A percentile compares a stretch with the other conserved stretches of the same genome.
Evolutionary conservation across 73 alveolate genomes (phyloP).

Genomic region (Blepharisma japonicum): DNA sequence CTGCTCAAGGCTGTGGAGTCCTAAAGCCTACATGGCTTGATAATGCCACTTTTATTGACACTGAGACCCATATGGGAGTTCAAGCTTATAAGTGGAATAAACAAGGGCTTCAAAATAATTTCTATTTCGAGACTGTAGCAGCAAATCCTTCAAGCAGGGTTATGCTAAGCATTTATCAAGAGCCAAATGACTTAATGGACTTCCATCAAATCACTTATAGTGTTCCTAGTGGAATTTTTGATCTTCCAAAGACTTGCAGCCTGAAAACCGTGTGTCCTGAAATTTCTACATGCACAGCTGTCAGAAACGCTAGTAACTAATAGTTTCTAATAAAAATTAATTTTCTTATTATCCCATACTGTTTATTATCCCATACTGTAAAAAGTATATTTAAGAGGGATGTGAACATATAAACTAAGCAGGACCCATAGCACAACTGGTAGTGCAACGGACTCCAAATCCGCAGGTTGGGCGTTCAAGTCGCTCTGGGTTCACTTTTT

Average conservation of each 20-base stretch:
- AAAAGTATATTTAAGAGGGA: too few relatives aligned
- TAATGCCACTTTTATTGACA: constrained; percentile 23
- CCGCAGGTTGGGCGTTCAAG: neutral
- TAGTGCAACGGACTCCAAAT: neutral
- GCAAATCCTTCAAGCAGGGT: neutral
- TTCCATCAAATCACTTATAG: neutral
- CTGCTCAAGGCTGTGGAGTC: constrained; percentile 57
- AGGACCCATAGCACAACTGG: neutral
- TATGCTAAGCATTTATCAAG: neutral
- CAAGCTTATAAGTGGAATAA: constrained; percentile 5
- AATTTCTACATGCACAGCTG: constrained; percentile 28
- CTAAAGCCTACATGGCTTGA: constrained; percentile 45
- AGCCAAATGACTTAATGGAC: neutral
- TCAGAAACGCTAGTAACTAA: neutral
- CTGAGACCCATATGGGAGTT: neutral
- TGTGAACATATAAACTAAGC: too few relatives aligned
- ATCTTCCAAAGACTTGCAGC: neutral
- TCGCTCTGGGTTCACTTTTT: neutral
- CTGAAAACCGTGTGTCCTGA: neutral
- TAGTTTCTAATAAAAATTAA: too few relatives aligned
- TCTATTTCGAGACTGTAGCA: neutral
- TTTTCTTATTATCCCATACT: too few relatives aligned
- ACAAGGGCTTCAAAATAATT: neutral
- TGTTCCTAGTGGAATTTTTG: neutral
- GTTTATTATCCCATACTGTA: too few relatives aligned